phyloP scores from a whole-genome alignment of 2,329 filamentous ascomycete genomes.

The Botrytis deweyae region DNA sequence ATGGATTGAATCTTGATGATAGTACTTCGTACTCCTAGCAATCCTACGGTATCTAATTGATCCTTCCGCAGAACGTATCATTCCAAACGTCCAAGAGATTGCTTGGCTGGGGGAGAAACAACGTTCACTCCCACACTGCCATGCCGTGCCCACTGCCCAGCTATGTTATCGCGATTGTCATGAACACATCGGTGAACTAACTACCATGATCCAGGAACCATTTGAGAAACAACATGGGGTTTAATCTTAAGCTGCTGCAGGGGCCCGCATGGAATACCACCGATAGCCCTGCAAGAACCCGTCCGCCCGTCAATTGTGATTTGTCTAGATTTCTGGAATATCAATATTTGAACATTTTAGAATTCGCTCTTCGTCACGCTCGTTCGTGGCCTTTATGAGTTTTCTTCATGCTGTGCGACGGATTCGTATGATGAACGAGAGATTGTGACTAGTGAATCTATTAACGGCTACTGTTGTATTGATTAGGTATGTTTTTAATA shows the following conservation, averaged over 20 bases:
- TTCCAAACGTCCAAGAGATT: neutral
- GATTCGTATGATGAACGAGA: neutral
- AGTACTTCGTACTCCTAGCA: neutral
- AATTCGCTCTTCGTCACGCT: neutral
- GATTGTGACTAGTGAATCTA: neutral
- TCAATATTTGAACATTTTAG: neutral
- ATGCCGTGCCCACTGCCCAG: neutral
- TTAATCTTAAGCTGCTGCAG: neutral
- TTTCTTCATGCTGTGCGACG: neutral
- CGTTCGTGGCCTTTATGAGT: neutral
- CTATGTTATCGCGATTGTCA: conserved; percentile 7
- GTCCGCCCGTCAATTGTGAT: neutral
- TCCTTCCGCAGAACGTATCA: neutral
- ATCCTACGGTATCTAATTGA: neutral
- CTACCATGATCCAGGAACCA: neutral
- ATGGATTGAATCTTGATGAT: neutral
- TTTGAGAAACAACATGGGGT: conserved; percentile 2
- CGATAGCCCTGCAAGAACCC: neutral
- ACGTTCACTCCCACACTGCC: neutral
- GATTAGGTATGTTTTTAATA: neutral
- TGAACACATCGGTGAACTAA: neutral
- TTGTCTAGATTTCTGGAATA: conserved; percentile 5
- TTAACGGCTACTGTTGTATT: neutral
- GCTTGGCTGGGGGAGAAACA: neutral
- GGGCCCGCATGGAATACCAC: neutral